These are phyloP conservation scores for Lunularia cruciata DNA, from an alignment of 225 moss, liverwort and hornwort genomes.

Conservation along the genomic window DNA sequence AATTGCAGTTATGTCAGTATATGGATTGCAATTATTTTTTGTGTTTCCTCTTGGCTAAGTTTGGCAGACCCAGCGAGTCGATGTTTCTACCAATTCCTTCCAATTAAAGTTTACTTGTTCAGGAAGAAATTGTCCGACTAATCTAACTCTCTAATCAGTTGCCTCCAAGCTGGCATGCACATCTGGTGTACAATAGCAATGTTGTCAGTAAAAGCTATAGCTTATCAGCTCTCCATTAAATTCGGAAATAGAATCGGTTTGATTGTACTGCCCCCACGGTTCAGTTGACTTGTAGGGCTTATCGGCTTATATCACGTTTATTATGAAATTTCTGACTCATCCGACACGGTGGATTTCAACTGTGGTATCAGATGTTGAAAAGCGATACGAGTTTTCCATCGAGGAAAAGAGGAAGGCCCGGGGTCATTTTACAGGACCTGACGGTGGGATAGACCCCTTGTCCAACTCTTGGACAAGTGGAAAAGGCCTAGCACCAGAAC, in stretches of 20 bases:
- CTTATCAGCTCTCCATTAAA: background rate
- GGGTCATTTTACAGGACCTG: conserved; percentile 45
- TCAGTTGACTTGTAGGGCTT: background rate
- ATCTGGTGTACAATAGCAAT: background rate
- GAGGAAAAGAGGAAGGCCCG: conserved; percentile 50
- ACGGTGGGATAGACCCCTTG: conserved; percentile 51
- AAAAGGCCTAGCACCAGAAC: conserved; percentile 44
- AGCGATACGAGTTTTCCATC: conserved; percentile 48
- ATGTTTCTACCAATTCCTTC: too few species aligned
- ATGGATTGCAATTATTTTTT: background rate
- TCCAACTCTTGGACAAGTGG: conserved; percentile 53
- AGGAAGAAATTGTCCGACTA: too few species aligned
- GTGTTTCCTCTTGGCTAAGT: background rate
- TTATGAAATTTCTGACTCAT: too few species aligned
- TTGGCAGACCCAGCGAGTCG: too few species aligned
- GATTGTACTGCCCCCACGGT: background rate
- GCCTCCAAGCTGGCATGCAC: background rate
- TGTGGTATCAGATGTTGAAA: conserved; percentile 48
- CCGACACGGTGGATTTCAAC: too few species aligned
- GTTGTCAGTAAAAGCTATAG: background rate
- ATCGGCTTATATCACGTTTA: background rate
- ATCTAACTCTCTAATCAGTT: too few species aligned
- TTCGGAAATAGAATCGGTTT: background rate
- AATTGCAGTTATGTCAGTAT: background rate
- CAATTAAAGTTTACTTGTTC: too few species aligned